These are phyloP conservation scores for Massarina eburnea DNA, from an alignment of 2,329 filamentous ascomycete genomes.

Conservation along the genomic window DNA sequence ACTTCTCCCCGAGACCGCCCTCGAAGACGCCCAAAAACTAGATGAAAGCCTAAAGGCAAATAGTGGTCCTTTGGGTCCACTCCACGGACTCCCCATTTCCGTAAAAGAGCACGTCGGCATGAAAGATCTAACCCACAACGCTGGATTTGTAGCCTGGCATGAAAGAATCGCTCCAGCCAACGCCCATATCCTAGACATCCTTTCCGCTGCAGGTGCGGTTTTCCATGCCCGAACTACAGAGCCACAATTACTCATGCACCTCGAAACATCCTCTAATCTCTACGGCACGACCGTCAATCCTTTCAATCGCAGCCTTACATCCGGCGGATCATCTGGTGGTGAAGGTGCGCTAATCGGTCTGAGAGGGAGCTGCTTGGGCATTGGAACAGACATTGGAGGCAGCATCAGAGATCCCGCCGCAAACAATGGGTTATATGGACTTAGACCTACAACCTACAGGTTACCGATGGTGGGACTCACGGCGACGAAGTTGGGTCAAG, in stretches of 20 bases:
- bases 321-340: slow-evolving; percentile 58
- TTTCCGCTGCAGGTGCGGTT: slow-evolving; percentile 48
- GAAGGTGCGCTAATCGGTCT: slow-evolving; percentile 58
- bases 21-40: slow-evolving; percentile 22
- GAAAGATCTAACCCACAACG: slow-evolving; percentile 51
- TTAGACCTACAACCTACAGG: slow-evolving; percentile 49
- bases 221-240: slow-evolving; percentile 58
- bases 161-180: slow-evolving; percentile 10
- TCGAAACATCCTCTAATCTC: slow-evolving; percentile 54
- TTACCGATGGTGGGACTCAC: slow-evolving; percentile 43
- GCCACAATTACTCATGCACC: slow-evolving; percentile 57
- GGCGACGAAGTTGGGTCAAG: slow-evolving; percentile 45
- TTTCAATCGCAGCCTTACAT: slow-evolving; percentile 53
- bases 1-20: slow-evolving; percentile 23
- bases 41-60: slow-evolving; percentile 34
- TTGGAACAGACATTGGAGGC: slow-evolving; percentile 60
- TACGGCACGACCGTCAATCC: slow-evolving; percentile 58
- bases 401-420: slow-evolving; percentile 58
- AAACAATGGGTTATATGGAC: slow-evolving; percentile 58
- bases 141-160: slow-evolving; percentile 53
- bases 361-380: slow-evolving; percentile 55
- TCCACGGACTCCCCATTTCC: slow-evolving; percentile 54
- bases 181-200: slow-evolving; percentile 20
- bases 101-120: slow-evolving; percentile 56
- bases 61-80: slow-evolving; percentile 43